Conservation (phyloP, 495 filamentous ascomycete genomes). For the Neurospora cerealis region DNA sequence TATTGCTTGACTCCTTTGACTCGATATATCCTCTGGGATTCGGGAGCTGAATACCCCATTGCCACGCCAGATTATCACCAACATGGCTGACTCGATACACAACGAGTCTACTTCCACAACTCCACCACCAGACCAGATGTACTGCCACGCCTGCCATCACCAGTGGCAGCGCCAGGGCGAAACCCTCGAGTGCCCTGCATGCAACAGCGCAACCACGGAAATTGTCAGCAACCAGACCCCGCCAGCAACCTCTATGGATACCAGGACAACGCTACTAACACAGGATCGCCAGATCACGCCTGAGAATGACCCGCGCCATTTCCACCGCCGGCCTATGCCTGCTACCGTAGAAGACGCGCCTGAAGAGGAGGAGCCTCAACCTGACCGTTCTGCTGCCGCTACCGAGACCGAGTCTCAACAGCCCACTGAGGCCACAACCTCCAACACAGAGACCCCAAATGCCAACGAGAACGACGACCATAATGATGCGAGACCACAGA, state of each 20-base stretch:
- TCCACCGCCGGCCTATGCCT: conserved; percentile 6
- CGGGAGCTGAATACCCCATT: background rate
- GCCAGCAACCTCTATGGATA: background rate
- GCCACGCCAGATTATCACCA: background rate
- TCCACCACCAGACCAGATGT: conserved; percentile 7
- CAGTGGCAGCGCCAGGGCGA: conserved; percentile 13
- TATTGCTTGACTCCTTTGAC: background rate
- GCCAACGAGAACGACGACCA: background rate
- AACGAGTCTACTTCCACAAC: background rate
- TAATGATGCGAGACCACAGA: background rate
- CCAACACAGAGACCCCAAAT: background rate
- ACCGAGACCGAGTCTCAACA: background rate
- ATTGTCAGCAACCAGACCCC: conserved; percentile 8
- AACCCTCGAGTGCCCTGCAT: conserved; percentile 16
- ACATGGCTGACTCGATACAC: conserved; percentile 5
- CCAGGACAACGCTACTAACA: background rate
- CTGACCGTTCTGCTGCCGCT: background rate
- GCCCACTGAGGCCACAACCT: background rate
- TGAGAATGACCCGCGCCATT: conserved; percentile 15
- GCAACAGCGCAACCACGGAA: conserved; percentile 14
- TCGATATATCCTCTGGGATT: background rate
- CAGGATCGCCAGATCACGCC: conserved; percentile 8
- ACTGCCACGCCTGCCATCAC: conserved; percentile 20
- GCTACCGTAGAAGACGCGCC: background rate
- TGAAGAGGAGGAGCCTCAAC: background rate